Percentiles rank a stretch among this genome's conserved stretches.
phyloP scores from a whole-genome alignment of 352 stramenopile species.

The Blastocystis sp. region DNA sequence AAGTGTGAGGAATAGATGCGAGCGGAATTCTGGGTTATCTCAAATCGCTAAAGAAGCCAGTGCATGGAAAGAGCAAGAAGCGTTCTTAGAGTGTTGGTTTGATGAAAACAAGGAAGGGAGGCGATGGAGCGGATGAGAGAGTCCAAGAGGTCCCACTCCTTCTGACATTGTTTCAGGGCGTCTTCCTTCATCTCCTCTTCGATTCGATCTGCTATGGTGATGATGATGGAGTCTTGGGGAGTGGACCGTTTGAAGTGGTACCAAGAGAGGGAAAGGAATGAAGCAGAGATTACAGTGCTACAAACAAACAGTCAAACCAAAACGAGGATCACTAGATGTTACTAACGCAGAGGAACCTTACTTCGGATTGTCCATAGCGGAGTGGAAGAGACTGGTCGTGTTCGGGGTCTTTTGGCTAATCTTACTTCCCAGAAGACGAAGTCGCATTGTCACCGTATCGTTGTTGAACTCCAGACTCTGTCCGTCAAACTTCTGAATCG shows the following conservation, averaged over 20 bases:
- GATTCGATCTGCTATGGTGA: neutral
- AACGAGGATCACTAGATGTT: constrained; percentile 20
- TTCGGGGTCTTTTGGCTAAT: neutral
- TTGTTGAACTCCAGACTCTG: constrained; percentile 14
- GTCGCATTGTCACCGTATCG: constrained; percentile 16
- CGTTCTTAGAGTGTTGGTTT: too few relatives aligned
- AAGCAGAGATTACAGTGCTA: neutral
- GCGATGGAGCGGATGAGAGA: too few relatives aligned
- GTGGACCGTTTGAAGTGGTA: neutral
- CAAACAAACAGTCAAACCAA: constrained; percentile 18
- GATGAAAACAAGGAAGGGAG: too few relatives aligned
- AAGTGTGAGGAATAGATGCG: too few relatives aligned
- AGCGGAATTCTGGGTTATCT: too few relatives aligned
- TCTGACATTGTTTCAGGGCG: constrained; percentile 90
- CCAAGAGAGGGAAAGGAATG: too few relatives aligned
- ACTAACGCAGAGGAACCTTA: neutral
- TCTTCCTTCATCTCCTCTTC: constrained; percentile 94
- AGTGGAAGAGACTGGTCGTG: neutral
- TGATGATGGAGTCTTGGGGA: constrained; percentile 16
- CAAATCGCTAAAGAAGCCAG: too few relatives aligned
- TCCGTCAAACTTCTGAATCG: constrained; percentile 21
- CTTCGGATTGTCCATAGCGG: constrained; percentile 48
- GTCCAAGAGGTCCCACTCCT: too few relatives aligned
- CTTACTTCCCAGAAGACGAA: constrained; percentile 16
- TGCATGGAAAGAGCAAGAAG: too few relatives aligned